Percentiles rank a stretch among this genome's conserved stretches.
Conservation (phyloP, 2,329 filamentous ascomycete species). For the Trichoderma semiorbis region DNA sequence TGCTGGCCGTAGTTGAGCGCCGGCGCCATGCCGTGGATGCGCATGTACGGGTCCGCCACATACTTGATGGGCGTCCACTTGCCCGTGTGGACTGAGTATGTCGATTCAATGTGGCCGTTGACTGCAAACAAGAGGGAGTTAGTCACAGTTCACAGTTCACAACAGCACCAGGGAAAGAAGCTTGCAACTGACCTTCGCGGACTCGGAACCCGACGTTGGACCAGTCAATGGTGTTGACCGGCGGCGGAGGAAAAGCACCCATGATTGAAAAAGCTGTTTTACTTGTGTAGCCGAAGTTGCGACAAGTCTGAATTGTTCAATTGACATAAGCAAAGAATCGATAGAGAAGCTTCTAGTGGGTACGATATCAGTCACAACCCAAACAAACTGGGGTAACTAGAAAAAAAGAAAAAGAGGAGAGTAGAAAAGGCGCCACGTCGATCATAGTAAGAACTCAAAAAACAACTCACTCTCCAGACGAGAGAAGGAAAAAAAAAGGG, state of each 20-base stretch:
- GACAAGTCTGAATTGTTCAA: not conserved
- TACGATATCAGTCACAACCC: not conserved
- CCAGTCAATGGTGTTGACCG: slow-evolving; percentile 87
- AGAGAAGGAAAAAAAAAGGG: not conserved
- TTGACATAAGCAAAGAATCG: not conserved
- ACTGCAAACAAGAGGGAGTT: slow-evolving; percentile 47
- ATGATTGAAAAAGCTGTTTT: slow-evolving; percentile 31
- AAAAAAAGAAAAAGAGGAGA: not conserved
- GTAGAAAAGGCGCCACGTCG: not conserved
- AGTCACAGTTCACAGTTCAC: not conserved
- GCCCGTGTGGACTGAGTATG: slow-evolving; percentile 70
- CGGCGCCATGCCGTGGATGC: slow-evolving; percentile 91
- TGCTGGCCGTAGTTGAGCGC: slow-evolving; percentile 97
- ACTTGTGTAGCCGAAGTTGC: not conserved
- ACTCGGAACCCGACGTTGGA: slow-evolving; percentile 88
- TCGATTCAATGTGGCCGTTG: slow-evolving; percentile 89
- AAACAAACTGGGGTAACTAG: not conserved
- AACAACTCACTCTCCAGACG: not conserved
- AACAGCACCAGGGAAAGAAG: not conserved
- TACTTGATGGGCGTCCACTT: slow-evolving; percentile 77
- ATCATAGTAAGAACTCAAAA: slow-evolving; percentile 9
- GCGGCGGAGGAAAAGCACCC: slow-evolving; percentile 68
- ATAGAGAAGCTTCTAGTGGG: not conserved
- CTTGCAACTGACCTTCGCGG: slow-evolving; percentile 66
- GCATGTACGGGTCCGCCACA: slow-evolving; percentile 77